Conservation (phyloP, 2,329 filamentous ascomycete species). For the Madurella mycetomatis region DNA sequence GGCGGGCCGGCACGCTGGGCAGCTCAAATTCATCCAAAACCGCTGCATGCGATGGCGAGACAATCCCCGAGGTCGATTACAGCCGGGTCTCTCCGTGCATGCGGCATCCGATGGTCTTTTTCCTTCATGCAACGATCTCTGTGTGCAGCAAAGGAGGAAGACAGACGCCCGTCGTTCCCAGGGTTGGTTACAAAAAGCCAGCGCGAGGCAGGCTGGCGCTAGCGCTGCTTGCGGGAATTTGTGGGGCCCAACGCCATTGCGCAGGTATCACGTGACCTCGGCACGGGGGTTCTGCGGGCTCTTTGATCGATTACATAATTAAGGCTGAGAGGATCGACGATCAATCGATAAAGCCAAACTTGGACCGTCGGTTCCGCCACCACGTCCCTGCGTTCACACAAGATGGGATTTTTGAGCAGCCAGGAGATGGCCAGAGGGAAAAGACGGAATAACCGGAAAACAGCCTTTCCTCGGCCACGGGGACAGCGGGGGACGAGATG, state of each 20-base stretch:
- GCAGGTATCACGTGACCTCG: conserved; percentile 15
- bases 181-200: conserved; percentile 26
- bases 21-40: conserved; percentile 24
- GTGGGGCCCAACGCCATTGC: conserved; percentile 11
- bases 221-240: conserved; percentile 15
- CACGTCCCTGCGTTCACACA: not conserved
- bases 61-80: conserved; percentile 13
- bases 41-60: conserved; percentile 14
- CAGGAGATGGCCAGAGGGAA: not conserved
- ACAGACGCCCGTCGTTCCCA: conserved; percentile 15
- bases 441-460: not conserved
- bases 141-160: conserved; percentile 19
- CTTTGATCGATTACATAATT: not conserved
- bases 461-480: no score
- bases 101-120: conserved; percentile 17
- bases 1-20: conserved; percentile 14
- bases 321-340: not conserved
- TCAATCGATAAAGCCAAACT: not conserved
- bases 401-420: not conserved
- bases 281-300: no score
- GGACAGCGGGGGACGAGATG: no score
- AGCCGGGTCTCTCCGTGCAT: conserved; percentile 8
- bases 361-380: not conserved
- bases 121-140: conserved; percentile 12
- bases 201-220: conserved; percentile 22